Percentiles rank a stretch among this genome's conserved stretches.
phyloP scores from a whole-genome alignment of 805 yeast species.

The Metschnikowia dekortorum region DNA sequence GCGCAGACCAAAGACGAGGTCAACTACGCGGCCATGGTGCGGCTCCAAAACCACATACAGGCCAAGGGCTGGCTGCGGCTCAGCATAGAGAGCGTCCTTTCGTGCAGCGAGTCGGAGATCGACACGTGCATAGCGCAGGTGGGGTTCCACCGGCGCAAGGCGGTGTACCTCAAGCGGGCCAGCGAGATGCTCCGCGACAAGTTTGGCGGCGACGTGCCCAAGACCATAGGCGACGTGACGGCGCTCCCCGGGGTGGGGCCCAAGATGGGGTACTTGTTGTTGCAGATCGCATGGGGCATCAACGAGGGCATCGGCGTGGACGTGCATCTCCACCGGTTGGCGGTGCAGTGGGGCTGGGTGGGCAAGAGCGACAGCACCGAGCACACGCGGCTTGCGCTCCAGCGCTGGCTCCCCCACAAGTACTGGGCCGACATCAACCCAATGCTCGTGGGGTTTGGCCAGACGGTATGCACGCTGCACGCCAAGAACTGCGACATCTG shows the following conservation, averaged over 20 bases:
- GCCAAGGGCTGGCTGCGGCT: constrained; percentile 45
- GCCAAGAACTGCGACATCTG: constrained; percentile 72
- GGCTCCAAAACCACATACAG: constrained; percentile 47
- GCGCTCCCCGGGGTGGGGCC: constrained; percentile 92
- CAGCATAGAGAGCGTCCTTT: constrained; percentile 49
- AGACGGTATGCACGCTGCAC: constrained; percentile 73
- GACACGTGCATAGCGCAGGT: constrained; percentile 71
- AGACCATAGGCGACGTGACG: constrained; percentile 58
- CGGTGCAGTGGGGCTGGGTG: constrained; percentile 81
- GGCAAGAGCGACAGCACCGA: constrained; percentile 61
- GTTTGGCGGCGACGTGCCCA: constrained; percentile 69
- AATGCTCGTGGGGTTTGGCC: constrained; percentile 89
- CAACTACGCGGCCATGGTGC: constrained; percentile 66
- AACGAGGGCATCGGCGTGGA: constrained; percentile 90
- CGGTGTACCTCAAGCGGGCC: constrained; percentile 61
- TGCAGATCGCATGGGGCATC: constrained; percentile 79
- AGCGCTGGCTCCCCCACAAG: constrained; percentile 68
- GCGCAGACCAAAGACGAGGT: constrained; percentile 91
- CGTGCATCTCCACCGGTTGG: constrained; percentile 79
- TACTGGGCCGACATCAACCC: constrained; percentile 87
- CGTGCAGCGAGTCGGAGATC: constrained; percentile 49
- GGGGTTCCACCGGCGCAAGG: constrained; percentile 83
- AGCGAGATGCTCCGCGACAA: constrained; percentile 47
- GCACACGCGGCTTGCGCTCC: constrained; percentile 60
- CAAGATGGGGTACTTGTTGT: constrained; percentile 81